These are phyloP conservation scores for Parachlorella kessleri DNA, from an alignment of 139 green algal species.

Conservation along the genomic window DNA sequence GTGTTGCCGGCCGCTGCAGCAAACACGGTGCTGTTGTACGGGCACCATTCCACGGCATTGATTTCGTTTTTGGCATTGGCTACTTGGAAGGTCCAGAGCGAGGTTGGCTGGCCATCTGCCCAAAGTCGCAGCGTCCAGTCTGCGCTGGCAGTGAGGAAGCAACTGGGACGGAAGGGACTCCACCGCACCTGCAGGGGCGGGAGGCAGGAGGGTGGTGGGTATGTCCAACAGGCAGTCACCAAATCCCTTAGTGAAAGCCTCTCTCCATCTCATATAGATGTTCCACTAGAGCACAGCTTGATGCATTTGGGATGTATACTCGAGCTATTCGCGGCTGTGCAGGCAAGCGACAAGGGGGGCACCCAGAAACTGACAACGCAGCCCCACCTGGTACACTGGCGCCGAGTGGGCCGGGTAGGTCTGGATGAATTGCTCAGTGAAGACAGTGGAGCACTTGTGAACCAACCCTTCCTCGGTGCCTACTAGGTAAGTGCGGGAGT, in stretches of 20 bases:
- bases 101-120: constrained; percentile 52
- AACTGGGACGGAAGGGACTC: constrained; percentile 70
- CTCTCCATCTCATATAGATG: no score
- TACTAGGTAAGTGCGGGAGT: constrained; percentile 75
- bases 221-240: no score
- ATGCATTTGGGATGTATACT: no score
- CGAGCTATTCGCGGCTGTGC: no score
- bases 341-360: no score
- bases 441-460: constrained; percentile 83
- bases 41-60: constrained; percentile 82
- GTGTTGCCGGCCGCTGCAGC: constrained; percentile 64
- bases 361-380: no score
- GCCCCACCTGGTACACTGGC: constrained; percentile 74
- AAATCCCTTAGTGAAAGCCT: no score
- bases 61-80: constrained; percentile 57
- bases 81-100: constrained; percentile 71
- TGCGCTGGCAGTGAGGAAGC: constrained; percentile 73
- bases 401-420: constrained; percentile 81
- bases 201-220: neutral
- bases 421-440: constrained; percentile 84
- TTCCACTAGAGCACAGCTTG: no score
- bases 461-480: constrained; percentile 87
- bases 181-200: constrained; percentile 60
- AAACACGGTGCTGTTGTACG: constrained; percentile 81
- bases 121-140: constrained; percentile 89